Conservation (phyloP, 306 rosid genomes). For the Pterocarpus macrocarpus region DNA sequence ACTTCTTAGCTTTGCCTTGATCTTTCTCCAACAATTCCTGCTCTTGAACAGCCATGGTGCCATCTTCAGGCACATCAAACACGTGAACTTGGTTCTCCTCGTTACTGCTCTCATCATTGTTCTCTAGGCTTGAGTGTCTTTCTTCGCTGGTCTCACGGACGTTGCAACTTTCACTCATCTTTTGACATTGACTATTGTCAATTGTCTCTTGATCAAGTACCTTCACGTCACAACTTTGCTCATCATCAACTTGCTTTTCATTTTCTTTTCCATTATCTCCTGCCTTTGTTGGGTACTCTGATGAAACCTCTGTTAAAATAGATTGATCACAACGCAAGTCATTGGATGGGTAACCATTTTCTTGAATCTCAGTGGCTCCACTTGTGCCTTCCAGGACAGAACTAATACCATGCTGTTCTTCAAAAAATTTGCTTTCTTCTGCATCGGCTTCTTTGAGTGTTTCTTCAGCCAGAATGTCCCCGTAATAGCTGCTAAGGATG, state of each 20-base stretch:
- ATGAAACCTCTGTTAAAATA: slow-evolving; percentile 48
- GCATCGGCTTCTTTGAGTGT: slow-evolving; percentile 21
- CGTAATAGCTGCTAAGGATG: slow-evolving; percentile 41
- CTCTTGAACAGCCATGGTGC: background rate
- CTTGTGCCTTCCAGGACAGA: slow-evolving; percentile 32
- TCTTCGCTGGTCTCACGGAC: slow-evolving; percentile 42
- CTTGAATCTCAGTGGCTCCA: slow-evolving; percentile 49
- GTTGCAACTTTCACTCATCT: slow-evolving; percentile 24
- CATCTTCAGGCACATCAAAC: slow-evolving; percentile 27
- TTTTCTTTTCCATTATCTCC: slow-evolving; percentile 45
- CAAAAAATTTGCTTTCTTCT: slow-evolving; percentile 52
- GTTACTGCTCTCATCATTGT: background rate
- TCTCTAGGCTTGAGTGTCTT: background rate
- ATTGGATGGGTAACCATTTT: slow-evolving; percentile 31
- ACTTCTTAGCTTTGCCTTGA: slow-evolving; percentile 16
- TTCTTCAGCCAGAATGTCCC: slow-evolving; percentile 42
- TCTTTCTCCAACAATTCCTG: slow-evolving; percentile 23
- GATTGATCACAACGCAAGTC: slow-evolving; percentile 49
- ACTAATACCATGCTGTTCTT: slow-evolving; percentile 21
- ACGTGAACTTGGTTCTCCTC: slow-evolving; percentile 14
- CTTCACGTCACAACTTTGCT: slow-evolving; percentile 3
- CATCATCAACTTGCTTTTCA: slow-evolving; percentile 36
- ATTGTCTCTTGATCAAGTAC: slow-evolving; percentile 39
- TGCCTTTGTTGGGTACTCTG: slow-evolving; percentile 35
- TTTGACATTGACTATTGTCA: slow-evolving; percentile 7